Conservation (phyloP, 2,329 filamentous ascomycete genomes). For the Mycogone perniciosa region DNA sequence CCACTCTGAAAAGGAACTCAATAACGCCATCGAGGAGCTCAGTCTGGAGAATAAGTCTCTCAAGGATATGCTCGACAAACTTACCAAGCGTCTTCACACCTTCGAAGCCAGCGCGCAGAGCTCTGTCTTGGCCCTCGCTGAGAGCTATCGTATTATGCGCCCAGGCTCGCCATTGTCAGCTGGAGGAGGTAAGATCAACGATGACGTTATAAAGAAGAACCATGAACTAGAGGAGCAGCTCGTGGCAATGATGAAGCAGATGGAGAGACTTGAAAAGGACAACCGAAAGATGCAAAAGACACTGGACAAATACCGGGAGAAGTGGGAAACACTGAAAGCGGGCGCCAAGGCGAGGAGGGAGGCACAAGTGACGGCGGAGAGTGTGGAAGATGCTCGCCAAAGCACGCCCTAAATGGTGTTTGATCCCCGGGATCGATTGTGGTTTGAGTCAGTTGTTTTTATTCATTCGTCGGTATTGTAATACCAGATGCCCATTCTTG, state of each 20-base stretch:
- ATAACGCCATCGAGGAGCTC: constrained; percentile 79
- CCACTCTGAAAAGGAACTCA: constrained; percentile 38
- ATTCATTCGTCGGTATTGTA: too few species aligned
- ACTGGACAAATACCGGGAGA: constrained; percentile 52
- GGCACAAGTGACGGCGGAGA: constrained; percentile 32
- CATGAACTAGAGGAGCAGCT: constrained; percentile 64
- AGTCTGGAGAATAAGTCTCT: constrained; percentile 82
- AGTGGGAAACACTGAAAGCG: constrained; percentile 56
- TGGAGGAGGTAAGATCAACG: constrained; percentile 21
- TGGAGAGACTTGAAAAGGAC: constrained; percentile 60
- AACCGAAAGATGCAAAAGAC: constrained; percentile 51
- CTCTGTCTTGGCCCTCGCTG: constrained; percentile 76
- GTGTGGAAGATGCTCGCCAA: constrained; percentile 26
- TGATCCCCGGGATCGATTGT: too few species aligned
- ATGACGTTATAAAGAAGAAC: constrained; percentile 42
- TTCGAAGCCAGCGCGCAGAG: constrained; percentile 92
- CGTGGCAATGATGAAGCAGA: constrained; percentile 48
- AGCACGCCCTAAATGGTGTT: too few species aligned
- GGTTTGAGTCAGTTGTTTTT: too few species aligned
- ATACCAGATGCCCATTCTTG: too few species aligned
- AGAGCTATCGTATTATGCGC: constrained; percentile 64
- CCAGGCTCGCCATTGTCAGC: constrained; percentile 45
- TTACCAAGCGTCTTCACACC: constrained; percentile 80
- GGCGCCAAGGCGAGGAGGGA: constrained; percentile 51
- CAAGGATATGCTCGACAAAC: constrained; percentile 77